Evolutionary conservation across 805 yeast species (phyloP), one percentile per base, ranked within the genome.

Genomic region (Barnettozyma pratensis): DNA sequence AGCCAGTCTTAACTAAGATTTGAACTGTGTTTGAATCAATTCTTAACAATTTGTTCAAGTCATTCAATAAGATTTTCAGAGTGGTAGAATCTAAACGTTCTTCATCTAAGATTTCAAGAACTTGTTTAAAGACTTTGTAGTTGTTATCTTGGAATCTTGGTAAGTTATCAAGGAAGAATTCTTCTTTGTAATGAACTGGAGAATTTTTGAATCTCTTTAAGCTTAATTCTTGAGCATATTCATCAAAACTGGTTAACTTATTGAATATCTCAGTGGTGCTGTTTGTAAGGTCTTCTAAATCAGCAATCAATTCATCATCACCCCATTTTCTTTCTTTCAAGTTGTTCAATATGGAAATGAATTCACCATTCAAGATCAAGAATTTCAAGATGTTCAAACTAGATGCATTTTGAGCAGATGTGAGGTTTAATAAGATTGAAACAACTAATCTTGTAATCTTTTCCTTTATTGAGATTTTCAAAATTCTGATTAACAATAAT

Each of bases 311-410:
- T 65, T 94, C 99, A 53, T 88, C 94, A 65, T 94, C 99, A 6
- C 96, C 85, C 84, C 96, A 91, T 68, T 94, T 94, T 60, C 98
- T 76, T 52, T 87, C 92, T 55, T 81, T 78, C 58, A 94, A 76
- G 49, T 83, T 79, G 57, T 77, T 79, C 50, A 88, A 71, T 7
- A 80, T 76, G 46, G 83, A 77, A 50, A 87, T 73, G 3, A 95
- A 94, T 57, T 86, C 86, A 51, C 85, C 87, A 52, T 87, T 77
- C 53, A 88, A 73, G 35, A 86, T 64, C 40, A 89, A 74, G 45
- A 85, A 78, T 58, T 91, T 85, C 53, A 87, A 72, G 40, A 77
- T 73, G 52, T 67, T 74, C 64, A 71, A 70, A 73, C 55, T 64
- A 71, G 42, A 63, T 51, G 55, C 39, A 56, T 56, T 54, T 53